Conservation (phyloP, 2,329 filamentous ascomycete genomes). For the Penicillium sp. region DNA sequence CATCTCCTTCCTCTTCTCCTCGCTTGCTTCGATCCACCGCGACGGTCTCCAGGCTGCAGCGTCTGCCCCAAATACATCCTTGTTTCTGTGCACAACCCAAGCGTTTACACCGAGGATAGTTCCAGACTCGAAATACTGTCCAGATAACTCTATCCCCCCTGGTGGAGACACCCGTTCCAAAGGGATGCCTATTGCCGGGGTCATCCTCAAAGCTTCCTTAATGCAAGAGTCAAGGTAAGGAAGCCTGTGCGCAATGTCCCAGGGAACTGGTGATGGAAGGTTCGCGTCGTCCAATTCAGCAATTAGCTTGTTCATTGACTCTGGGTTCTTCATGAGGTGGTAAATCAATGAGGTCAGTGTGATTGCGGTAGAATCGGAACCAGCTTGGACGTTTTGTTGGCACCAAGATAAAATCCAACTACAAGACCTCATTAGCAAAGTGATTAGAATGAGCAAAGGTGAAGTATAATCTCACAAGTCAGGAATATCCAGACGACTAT, state of each 20-base stretch:
- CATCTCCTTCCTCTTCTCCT: slow-evolving; percentile 15
- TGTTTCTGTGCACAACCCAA: slow-evolving; percentile 46
- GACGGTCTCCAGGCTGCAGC: slow-evolving; percentile 46
- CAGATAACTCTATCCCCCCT: slow-evolving; percentile 6
- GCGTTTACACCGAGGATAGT: slow-evolving; percentile 48
- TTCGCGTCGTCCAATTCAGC: slow-evolving; percentile 10
- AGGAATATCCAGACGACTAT: slow-evolving; percentile 9
- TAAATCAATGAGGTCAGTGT: slow-evolving; percentile 12
- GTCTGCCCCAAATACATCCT: slow-evolving; percentile 34
- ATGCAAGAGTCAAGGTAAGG: slow-evolving; percentile 18
- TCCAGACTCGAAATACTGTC: slow-evolving; percentile 33
- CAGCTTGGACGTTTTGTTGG: slow-evolving; percentile 15
- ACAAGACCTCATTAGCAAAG: neutral
- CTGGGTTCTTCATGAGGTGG: slow-evolving; percentile 12
- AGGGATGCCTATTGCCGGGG: slow-evolving; percentile 13
- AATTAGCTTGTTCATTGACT: slow-evolving; percentile 4
- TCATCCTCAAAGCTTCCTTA: slow-evolving; percentile 18
- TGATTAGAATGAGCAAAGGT: neutral
- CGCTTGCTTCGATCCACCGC: slow-evolving; percentile 42
- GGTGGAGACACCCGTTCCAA: slow-evolving; percentile 17
- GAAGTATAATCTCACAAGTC: slow-evolving; percentile 12
- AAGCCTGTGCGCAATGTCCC: slow-evolving; percentile 12
- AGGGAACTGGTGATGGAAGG: slow-evolving; percentile 14
- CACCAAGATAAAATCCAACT: slow-evolving; percentile 17
- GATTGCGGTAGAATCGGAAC: slow-evolving; percentile 16